A percentile compares a stretch with the other conserved stretches of the same genome.
These are phyloP conservation scores for Coemansia sp. DNA, from an alignment of 192 early-diverging fungal species.

Conservation along the genomic window DNA sequence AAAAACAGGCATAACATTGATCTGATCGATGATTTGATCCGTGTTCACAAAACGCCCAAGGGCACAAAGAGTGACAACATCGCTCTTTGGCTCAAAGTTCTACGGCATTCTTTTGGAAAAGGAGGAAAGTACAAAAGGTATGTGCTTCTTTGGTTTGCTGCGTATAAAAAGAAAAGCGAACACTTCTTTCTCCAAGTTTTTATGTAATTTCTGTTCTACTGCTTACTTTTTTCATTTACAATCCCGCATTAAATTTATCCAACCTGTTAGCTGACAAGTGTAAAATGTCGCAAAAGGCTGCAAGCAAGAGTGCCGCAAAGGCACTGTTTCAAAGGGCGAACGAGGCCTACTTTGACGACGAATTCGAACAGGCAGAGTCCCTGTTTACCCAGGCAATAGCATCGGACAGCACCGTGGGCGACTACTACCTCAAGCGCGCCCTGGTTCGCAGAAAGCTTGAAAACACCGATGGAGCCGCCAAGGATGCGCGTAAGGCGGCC, in stretches of 20 bases:
- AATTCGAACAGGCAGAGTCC: slow-evolving; percentile 69
- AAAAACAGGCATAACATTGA: not conserved
- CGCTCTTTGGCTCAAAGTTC: not conserved
- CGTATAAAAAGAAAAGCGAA: not conserved
- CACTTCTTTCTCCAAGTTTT: not conserved
- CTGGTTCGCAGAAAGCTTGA: slow-evolving; percentile 65
- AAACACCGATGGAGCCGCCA: slow-evolving; percentile 58
- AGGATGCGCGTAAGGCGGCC: slow-evolving; percentile 67
- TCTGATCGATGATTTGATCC: slow-evolving; percentile 13
- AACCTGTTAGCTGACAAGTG: not conserved
- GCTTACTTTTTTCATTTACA: not conserved
- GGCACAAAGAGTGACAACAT: not conserved
- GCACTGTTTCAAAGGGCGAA: slow-evolving; percentile 59
- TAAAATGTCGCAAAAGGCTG: slow-evolving; percentile 6
- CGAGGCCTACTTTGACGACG: slow-evolving; percentile 77
- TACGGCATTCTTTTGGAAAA: not conserved
- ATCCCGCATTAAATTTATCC: too few relatives aligned
- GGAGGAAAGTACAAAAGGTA: too few relatives aligned
- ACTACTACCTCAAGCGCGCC: slow-evolving; percentile 70
- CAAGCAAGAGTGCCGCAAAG: slow-evolving; percentile 35
- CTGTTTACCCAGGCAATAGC: slow-evolving; percentile 71
- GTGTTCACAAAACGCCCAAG: not conserved
- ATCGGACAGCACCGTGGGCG: slow-evolving; percentile 57
- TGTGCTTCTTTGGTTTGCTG: not conserved
- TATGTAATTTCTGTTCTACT: not conserved